These are phyloP conservation scores for Cercospora zeina DNA, from an alignment of 2,329 filamentous ascomycete species.

Conservation along the genomic window DNA sequence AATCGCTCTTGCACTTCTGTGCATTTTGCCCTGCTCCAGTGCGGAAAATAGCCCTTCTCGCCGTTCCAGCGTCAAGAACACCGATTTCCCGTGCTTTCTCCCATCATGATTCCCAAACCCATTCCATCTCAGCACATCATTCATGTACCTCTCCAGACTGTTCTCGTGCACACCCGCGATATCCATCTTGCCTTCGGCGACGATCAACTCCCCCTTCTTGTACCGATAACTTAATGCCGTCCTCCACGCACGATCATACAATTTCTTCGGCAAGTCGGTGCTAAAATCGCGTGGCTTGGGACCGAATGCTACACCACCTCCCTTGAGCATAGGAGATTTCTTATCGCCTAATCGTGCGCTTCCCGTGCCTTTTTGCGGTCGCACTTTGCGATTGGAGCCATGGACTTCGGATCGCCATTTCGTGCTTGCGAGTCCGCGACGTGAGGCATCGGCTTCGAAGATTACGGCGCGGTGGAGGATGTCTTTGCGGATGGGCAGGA, in stretches of 20 bases:
- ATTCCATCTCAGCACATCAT: constrained; percentile 69
- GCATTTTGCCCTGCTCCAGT: constrained; percentile 62
- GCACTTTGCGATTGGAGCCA: constrained; percentile 78
- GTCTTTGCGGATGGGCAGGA: constrained; percentile 84
- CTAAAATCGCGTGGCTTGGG: constrained; percentile 89
- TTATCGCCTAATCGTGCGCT: constrained; percentile 74
- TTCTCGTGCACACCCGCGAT: constrained; percentile 52
- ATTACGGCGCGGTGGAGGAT: constrained; percentile 89
- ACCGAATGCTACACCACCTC: constrained; percentile 87
- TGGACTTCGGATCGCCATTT: constrained; percentile 82
- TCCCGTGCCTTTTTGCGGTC: constrained; percentile 84
- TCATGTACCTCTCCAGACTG: constrained; percentile 57
- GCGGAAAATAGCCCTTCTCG: constrained; percentile 50
- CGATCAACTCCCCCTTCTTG: constrained; percentile 78
- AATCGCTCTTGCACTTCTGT: constrained; percentile 66
- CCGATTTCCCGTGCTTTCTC: constrained; percentile 62
- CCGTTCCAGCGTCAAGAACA: constrained; percentile 67
- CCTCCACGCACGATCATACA: constrained; percentile 94
- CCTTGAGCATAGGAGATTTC: constrained; percentile 77
- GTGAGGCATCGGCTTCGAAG: constrained; percentile 86
- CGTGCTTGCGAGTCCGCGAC: constrained; percentile 79
- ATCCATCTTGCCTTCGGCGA: constrained; percentile 74
- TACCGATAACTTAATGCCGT: constrained; percentile 92
- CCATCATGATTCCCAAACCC: constrained; percentile 61
- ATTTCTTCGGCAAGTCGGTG: constrained; percentile 78